Evolutionary conservation across 306 rosid species (phyloP), one percentile per base, ranked within the genome.

Genomic region (Erythrophleum fordii): DNA sequence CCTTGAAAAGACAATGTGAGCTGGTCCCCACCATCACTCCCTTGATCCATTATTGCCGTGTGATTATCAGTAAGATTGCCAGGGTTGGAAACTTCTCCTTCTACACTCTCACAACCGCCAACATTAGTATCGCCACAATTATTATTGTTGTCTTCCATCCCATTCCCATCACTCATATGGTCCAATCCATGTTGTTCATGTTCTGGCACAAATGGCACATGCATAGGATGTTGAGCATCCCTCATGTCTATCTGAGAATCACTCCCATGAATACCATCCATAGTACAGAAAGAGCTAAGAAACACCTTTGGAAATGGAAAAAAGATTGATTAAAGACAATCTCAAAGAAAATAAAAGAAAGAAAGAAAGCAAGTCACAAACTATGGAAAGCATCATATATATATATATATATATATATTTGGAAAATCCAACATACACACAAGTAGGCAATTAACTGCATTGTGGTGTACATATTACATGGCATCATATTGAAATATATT

Each of bases 1-100:
- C 92, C 92, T 84, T 90, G 92, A 78, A 86, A 92, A 11, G 97
- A 92, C 84, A 92, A 78, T 8, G 90, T 92, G 39, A 92, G 97
- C 76, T 90, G 96, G 72, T 87, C 93, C 51, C 86, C 91, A 76
- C 66, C 81, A 65, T 85, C 91, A 44, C 69, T 46, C 28, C 83
- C 88, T 62, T 81, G 88, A 41, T 86, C 89, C 75, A 89, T 77
- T 35, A 89, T 55, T 53, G 68, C 85, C 65, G 70, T 60, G 25
- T 66, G 86, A 51, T 81, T 84, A 56, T 80, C 94, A 34, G 81
- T 77, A 60, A 83, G 80, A 78, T 85, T 87, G 56, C 89, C 86
- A 34, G 86, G 86, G 60, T 85, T 89, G 73, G 94, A 86, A 39
- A 81, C 78, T 29, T 92, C 91, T 66, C 78, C 85, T 77, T 90